phyloP scores from a whole-genome alignment of 2,329 filamentous ascomycete species.

The Sphaerulina vaccinii region DNA sequence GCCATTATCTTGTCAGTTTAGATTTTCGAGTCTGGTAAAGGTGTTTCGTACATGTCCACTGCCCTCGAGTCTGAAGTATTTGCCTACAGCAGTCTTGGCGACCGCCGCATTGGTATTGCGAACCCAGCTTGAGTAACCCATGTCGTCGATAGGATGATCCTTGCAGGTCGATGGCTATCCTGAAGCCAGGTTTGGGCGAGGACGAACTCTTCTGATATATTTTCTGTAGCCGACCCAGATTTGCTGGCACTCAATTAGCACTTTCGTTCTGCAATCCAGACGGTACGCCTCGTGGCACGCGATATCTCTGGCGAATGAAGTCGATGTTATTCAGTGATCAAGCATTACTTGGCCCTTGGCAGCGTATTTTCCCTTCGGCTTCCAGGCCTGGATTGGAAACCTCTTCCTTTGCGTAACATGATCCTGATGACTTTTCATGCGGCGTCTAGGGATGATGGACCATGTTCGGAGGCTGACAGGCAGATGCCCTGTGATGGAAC shows the following conservation, averaged over 20 bases:
- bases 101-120: slow-evolving; percentile 46
- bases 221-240: background rate
- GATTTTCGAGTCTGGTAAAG: background rate
- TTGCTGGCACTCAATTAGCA: slow-evolving; percentile 1
- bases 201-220: background rate
- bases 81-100: slow-evolving; percentile 64
- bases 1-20: slow-evolving; percentile 21
- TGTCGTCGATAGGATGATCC: slow-evolving; percentile 1
- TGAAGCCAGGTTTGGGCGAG: background rate
- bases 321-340: background rate
- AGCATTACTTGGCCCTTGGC: slow-evolving; percentile 9
- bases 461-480: no score
- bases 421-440: no score
- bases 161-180: background rate
- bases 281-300: slow-evolving; percentile 6
- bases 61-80: slow-evolving; percentile 77
- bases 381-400: slow-evolving; percentile 2
- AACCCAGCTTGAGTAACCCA: slow-evolving; percentile 27
- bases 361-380: background rate
- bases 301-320: slow-evolving; percentile 12
- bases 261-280: background rate
- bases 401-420: no score
- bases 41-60: slow-evolving; percentile 64
- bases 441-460: no score
- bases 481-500: no score